Conservation (phyloP, 192 early-diverging fungal species). For the Coemansia guatemalensis region DNA sequence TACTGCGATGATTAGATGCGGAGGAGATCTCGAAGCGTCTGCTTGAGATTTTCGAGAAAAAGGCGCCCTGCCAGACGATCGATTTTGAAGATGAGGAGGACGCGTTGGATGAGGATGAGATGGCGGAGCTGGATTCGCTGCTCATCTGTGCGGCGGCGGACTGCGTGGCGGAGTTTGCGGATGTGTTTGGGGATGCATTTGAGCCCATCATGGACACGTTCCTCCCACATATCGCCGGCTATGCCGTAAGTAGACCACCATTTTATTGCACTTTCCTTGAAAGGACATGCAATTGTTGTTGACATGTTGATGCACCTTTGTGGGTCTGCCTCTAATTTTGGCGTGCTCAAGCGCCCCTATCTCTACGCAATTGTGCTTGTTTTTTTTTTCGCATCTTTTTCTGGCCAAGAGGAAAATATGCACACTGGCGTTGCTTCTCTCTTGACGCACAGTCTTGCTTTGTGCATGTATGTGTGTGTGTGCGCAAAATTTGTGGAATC, state of each 20-base stretch:
- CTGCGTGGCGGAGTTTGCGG: slow-evolving; percentile 74
- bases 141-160: slow-evolving; percentile 80
- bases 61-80: slow-evolving; percentile 69
- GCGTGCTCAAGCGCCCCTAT: background rate
- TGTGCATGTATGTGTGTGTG: background rate
- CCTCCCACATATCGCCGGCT: slow-evolving; percentile 77
- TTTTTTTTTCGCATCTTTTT: background rate
- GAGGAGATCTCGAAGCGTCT: slow-evolving; percentile 34
- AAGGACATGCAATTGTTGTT: slow-evolving; percentile 7
- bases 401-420: background rate
- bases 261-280: background rate
- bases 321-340: background rate
- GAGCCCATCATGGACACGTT: slow-evolving; percentile 74
- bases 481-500: background rate
- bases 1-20: slow-evolving; percentile 27
- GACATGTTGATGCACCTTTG: slow-evolving; percentile 7
- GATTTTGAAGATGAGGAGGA: slow-evolving; percentile 58
- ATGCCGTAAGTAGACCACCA: slow-evolving; percentile 57
- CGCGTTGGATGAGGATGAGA: slow-evolving; percentile 75
- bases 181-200: slow-evolving; percentile 73
- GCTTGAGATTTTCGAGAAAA: slow-evolving; percentile 70
- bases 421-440: background rate
- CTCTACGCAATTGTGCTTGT: background rate
- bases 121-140: slow-evolving; percentile 81
- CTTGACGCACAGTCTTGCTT: background rate